Base-by-base conservation (phyloP, 768 basidiomycete genomes). In the Suillus sp. region DNA sequence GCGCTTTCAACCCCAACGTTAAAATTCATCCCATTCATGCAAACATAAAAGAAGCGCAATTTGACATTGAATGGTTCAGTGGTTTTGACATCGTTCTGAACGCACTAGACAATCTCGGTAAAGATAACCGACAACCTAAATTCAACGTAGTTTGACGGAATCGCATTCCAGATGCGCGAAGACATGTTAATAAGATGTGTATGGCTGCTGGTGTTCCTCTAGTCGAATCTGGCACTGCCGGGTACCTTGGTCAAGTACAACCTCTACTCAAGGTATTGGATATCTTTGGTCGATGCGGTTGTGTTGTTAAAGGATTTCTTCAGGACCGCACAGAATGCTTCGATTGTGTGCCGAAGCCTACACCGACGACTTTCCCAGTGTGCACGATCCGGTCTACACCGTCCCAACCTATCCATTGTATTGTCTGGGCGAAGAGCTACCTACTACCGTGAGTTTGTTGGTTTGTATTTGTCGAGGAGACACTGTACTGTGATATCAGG, bases 381-480 rank as follows among this genome's bases (percentile, higher is more conserved):
- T 99, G 97, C 74, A 99, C 97, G 0, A 99, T 99, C 67, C 89
- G 96, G 43, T 94, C 94, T 2, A 99, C 97, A 0, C 97, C 97
- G 0, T 93, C 91, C 62, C 96, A 96, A 67, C 95, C 97, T 0
- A 97, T 99, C 58, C 97, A 99, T 70, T 99, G 96, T 71, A 98
- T 99, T 56, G 96, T 98, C 2, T 99, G 97, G 97, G 95, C 94
- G 35, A 99, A 99, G 75, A 95, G 88, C 62, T 99, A 99, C 79
- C 87, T 99, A 14, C 85, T 98, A 70, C 89, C 91, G 96, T 93
- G 68, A 72, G 91, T 77, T 34, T 13, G 8, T 27, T 14, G 6
- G 2, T 56, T 20, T 54, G 0, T 32, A 18, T 40, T 56, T 32
- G 54, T 56, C 34, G 16, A 13, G 43, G 11, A 68, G 20, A 34